These are phyloP conservation scores for Cicer cuneatum DNA, from an alignment of 306 rosid genomes.

Conservation along the genomic window DNA sequence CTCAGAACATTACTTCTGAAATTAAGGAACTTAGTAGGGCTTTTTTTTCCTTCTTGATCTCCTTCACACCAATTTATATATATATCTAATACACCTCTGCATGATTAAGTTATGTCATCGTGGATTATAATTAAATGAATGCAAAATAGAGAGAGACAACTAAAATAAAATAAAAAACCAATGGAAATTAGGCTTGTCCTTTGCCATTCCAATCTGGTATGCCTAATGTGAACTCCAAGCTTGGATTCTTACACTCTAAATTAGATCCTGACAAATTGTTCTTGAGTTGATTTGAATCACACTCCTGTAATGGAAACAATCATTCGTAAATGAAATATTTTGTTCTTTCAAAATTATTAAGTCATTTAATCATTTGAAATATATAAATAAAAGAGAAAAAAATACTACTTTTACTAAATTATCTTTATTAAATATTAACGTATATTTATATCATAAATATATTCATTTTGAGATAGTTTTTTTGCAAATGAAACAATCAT, in stretches of 20 bases:
- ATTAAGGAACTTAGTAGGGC: conserved; percentile 36
- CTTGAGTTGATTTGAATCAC: conserved; percentile 70
- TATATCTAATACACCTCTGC: conserved; percentile 41
- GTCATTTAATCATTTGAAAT: no score
- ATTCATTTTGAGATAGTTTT: no score
- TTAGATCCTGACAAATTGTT: conserved; percentile 53
- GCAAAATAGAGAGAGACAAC: conserved; percentile 39
- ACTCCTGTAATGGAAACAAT: conserved; percentile 55
- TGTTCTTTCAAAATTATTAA: no score
- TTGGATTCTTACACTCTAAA: conserved; percentile 77
- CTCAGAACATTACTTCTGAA: conserved; percentile 38
- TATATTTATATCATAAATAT: no score
- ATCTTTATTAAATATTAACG: no score
- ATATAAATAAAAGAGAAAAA: no score
- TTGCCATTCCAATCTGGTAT: conserved; percentile 86
- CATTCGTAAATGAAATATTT: background rate
- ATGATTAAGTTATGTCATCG: conserved; percentile 41
- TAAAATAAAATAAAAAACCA: conserved; percentile 19
- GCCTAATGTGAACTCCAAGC: conserved; percentile 95
- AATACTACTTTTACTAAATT: no score
- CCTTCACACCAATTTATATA: conserved; percentile 40
- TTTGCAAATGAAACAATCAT: no score
- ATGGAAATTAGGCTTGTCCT: conserved; percentile 58
- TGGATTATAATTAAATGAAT: conserved; percentile 38
- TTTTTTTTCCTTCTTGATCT: conserved; percentile 1